Conservation (phyloP, 169 alveolate species). For the Plasmodium blacklocki region DNA sequence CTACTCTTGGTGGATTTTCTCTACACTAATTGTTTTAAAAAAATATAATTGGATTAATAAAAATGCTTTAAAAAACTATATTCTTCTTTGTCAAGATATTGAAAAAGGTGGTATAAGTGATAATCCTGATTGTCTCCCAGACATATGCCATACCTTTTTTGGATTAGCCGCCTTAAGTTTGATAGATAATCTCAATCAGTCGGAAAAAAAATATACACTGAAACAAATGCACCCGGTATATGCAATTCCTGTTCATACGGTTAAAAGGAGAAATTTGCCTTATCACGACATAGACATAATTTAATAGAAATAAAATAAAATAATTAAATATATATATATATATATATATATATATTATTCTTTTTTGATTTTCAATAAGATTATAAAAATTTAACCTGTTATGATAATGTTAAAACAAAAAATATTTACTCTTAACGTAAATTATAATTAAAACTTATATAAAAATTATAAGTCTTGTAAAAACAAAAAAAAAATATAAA, state of each 20-base stretch:
- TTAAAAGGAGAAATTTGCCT: conserved; percentile 34
- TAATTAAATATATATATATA: not conserved
- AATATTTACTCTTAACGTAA: no score
- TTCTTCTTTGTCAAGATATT: conserved; percentile 89
- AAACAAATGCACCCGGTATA: conserved; percentile 79
- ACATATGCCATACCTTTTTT: conserved; percentile 96
- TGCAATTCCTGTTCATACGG: conserved; percentile 78
- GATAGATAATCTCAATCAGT: conserved; percentile 72
- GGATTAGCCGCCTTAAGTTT: conserved; percentile 95
- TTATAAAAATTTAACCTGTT: not conserved
- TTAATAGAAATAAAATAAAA: not conserved
- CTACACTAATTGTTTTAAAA: conserved; percentile 83
- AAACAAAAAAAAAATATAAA: not conserved
- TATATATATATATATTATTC: not conserved
- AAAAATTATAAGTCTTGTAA: not conserved
- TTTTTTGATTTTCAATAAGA: not conserved
- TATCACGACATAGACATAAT: conserved; percentile 19
- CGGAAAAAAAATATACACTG: conserved; percentile 28
- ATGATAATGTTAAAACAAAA: no score
- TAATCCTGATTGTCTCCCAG: conserved; percentile 95
- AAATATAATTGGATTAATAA: conserved; percentile 91
- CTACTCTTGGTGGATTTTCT: conserved; percentile 97
- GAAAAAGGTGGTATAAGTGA: conserved; percentile 96
- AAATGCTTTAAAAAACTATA: conserved; percentile 89
- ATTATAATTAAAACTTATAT: no score